Base-by-base conservation (phyloP, 1,284 basidiomycete species). In the Ceratobasidium papillatum region DNA sequence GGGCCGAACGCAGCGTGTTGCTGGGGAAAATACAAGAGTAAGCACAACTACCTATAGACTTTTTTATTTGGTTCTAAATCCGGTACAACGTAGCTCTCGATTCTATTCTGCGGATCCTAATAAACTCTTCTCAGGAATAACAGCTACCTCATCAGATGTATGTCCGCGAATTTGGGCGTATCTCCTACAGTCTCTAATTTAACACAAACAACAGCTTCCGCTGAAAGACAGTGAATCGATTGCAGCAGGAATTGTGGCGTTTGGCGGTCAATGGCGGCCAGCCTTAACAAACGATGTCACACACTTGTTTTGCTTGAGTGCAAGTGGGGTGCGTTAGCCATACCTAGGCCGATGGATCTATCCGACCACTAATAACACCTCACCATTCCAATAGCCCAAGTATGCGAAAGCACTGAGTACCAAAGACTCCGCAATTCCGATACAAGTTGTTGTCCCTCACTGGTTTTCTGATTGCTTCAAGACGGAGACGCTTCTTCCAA, bases 381-480 rank as follows among this genome's bases (percentile, higher is more conserved):
- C 3, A 19, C n/a, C n/a, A 32, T 66, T 36, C 4, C 25, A 36
- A n/a, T 0, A 84, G 82, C 84, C 84, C 62, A 91, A 90, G 80
- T 92, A 91, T 79, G 82, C 85, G 30, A 89, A 88, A 0, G 91
- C 90, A 2, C 82, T 92, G 78, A 86, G 88, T 75, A 88, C 86
- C 79, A 84, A 87, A 68, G 80, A 85, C 12, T 64, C 38, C 2
- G 81, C 84, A 74, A 89, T 88, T 0, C 81, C 83, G 19, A 86
- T 93, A 78, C 87, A 86, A 75, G 84, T 93, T 22, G 79, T 94
- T 8, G 85, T 92, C 0, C 93, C 93, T 0, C 92, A 94, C 77
- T 95, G 93, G 93, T 94, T 94, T 77, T 91, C 94, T 78, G 93
- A 95, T 77, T 87, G 87, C 12, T 86, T 94, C 49, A 85, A 89